These are phyloP conservation scores for Daldinia vernicosa DNA, from an alignment of 495 filamentous ascomycete genomes.

Conservation along the genomic window DNA sequence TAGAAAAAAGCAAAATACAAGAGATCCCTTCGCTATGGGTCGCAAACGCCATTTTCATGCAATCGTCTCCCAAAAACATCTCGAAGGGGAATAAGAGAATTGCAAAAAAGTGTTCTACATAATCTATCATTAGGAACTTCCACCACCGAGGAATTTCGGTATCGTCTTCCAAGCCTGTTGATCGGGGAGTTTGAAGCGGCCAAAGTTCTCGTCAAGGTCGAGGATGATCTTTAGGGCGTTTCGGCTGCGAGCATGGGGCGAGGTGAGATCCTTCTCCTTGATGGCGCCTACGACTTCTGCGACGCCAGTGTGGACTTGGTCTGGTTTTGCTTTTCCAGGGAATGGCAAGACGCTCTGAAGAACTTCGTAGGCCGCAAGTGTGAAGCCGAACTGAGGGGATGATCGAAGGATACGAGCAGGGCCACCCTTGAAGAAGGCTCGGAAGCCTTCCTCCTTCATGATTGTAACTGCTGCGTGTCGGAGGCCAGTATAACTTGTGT, in stretches of 20 bases:
- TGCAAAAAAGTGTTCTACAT: conserved; percentile 23
- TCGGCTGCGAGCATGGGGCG: conserved; percentile 84
- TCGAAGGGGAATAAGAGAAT: conserved; percentile 19
- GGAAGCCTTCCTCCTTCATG: conserved; percentile 88
- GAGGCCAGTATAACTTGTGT: conserved; percentile 84
- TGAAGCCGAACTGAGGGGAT: conserved; percentile 98
- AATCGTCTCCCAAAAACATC: conserved; percentile 26
- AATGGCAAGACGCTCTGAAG: conserved; percentile 84
- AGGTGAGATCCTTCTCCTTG: conserved; percentile 65
- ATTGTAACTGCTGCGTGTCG: conserved; percentile 86
- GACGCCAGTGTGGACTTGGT: conserved; percentile 51
- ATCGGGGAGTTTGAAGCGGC: conserved; percentile 67
- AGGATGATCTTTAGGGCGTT: conserved; percentile 98
- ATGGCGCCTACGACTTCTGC: conserved; percentile 50
- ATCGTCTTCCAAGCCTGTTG: conserved; percentile 60
- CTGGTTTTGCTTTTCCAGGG: conserved; percentile 65
- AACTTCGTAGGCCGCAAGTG: conserved; percentile 91
- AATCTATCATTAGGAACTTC: conserved; percentile 27
- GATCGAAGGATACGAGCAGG: conserved; percentile 93
- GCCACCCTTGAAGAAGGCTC: conserved; percentile 97
- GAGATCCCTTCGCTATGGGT: conserved; percentile 34
- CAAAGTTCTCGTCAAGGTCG: conserved; percentile 92
- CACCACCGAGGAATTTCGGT: conserved; percentile 52
- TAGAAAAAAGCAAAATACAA: conserved; percentile 30
- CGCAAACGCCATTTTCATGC: conserved; percentile 45